These are phyloP conservation scores for Domatiomyces globalis DNA, from an alignment of 2,329 filamentous ascomycete species.

Conservation along the genomic window DNA sequence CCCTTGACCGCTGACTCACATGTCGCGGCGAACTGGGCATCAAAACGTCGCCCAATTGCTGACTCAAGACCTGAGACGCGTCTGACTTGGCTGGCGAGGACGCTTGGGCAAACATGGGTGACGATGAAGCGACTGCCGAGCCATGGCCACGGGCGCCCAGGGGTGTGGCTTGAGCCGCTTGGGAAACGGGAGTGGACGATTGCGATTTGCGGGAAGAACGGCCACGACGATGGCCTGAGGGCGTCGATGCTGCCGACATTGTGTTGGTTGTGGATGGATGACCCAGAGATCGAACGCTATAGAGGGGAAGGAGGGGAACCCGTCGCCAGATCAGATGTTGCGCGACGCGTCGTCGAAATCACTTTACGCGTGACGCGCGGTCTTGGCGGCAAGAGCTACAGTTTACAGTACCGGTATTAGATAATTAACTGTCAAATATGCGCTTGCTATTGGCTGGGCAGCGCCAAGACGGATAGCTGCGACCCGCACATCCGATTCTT, in stretches of 20 bases:
- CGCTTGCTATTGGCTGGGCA: too few species aligned
- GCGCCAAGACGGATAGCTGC: too few species aligned
- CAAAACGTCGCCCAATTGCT: constrained; percentile 22
- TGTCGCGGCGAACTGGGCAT: constrained; percentile 35
- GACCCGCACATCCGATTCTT: too few species aligned
- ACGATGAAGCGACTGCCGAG: constrained; percentile 47
- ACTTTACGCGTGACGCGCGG: background rate
- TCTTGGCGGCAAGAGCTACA: background rate
- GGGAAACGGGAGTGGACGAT: constrained; percentile 26
- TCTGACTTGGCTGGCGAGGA: constrained; percentile 36
- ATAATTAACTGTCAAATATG: too few species aligned
- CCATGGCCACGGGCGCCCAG: constrained; percentile 22
- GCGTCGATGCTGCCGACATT: constrained; percentile 32
- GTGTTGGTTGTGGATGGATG: constrained; percentile 3
- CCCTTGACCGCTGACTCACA: background rate
- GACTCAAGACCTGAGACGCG: constrained; percentile 25
- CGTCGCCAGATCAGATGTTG: background rate
- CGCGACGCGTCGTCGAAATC: background rate
- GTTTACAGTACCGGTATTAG: too few species aligned
- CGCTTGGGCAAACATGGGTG: constrained; percentile 64
- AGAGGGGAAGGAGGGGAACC: background rate
- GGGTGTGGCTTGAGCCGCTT: constrained; percentile 20
- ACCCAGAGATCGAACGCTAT: background rate
- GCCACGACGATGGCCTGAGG: constrained; percentile 24
- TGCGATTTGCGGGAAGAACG: constrained; percentile 27